phyloP scores from a whole-genome alignment of 2,329 filamentous ascomycete genomes.

The Colletotrichum sp. region DNA sequence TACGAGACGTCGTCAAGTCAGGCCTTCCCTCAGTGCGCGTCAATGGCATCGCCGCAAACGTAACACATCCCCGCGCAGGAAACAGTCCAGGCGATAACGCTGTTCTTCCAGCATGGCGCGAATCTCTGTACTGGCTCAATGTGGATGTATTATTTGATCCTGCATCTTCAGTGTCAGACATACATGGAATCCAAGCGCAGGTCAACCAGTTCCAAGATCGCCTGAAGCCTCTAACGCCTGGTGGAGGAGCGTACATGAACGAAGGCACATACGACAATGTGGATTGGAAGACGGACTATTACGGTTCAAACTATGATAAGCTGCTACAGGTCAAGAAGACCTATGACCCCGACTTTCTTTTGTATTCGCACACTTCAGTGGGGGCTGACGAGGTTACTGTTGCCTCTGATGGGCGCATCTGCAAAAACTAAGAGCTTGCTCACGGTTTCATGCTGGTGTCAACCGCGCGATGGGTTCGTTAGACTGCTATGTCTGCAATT shows the following conservation, averaged over 20 bases:
- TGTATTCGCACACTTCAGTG: constrained; percentile 37
- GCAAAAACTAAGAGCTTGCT: background rate
- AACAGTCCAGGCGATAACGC: constrained; percentile 18
- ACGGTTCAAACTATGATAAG: constrained; percentile 38
- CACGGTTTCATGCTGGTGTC: background rate
- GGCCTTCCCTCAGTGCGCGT: background rate
- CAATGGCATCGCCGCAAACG: constrained; percentile 11
- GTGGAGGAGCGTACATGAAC: background rate
- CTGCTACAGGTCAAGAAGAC: constrained; percentile 51
- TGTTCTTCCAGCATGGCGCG: constrained; percentile 24
- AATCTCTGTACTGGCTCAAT: constrained; percentile 43
- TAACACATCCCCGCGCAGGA: background rate
- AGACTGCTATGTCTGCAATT: background rate
- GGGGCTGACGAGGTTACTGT: background rate
- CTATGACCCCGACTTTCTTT: constrained; percentile 51
- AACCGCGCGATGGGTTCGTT: background rate
- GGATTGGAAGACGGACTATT: background rate
- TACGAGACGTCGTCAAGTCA: background rate
- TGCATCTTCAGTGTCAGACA: background rate
- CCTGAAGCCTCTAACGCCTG: background rate
- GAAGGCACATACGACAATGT: background rate
- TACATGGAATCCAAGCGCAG: background rate
- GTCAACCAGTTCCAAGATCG: background rate
- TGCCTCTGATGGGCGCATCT: background rate
- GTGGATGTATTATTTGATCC: background rate